Base-by-base conservation (phyloP, 495 filamentous ascomycete species). In the Penicillium bovifimosum region DNA sequence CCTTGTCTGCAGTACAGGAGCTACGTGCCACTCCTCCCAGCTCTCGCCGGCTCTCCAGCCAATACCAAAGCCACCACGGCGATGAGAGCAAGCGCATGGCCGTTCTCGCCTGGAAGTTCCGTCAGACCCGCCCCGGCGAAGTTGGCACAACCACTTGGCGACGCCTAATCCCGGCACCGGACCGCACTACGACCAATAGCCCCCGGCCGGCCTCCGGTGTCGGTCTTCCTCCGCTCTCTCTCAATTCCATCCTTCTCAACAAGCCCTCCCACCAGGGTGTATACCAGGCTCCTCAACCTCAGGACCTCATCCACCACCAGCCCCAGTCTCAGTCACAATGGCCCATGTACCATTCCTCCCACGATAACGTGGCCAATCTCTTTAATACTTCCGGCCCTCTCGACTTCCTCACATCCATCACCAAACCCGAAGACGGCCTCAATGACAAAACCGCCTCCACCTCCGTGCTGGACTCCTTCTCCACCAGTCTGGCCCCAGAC, bases 91-190 rank as follows among this genome's bases (percentile, higher is more conserved):
- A 73, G 54, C 63, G 73, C 17, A 71, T 79, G 61, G 76, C 78
- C 3, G 67, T 80, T 41, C 52, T 82, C 9, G 64, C 79, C 9
- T 82, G 78, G 78, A 78, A 74, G 41, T 81, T 81, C 57, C 72
- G 70, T 8, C 70, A 76, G 50, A 75, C 75, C 10, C 61, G 65
- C 5, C 62, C 62, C 13, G 64, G 65, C 7, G 68, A 78, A 47
- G 71, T 71, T 29, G 76, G 76, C 32, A 79, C 73, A 3, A 80
- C 77, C 3, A 76, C 70, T n/a, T 82, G 79, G 79, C 66, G 73
- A 51, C 67, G 65, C 28, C 57, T 82, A n/a, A 64, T 74, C 17
- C 67, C 74, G 13, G 72, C 75, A 0, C 65, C 75, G 0, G 66
- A 70, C 18, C 70, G 71, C 9, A 69, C 54, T 29, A 50, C 62